Percentiles rank a stretch among this genome's conserved stretches.
phyloP scores from a whole-genome alignment of 225 moss, liverwort and hornwort species.

The Thuidium tamariscinum region DNA sequence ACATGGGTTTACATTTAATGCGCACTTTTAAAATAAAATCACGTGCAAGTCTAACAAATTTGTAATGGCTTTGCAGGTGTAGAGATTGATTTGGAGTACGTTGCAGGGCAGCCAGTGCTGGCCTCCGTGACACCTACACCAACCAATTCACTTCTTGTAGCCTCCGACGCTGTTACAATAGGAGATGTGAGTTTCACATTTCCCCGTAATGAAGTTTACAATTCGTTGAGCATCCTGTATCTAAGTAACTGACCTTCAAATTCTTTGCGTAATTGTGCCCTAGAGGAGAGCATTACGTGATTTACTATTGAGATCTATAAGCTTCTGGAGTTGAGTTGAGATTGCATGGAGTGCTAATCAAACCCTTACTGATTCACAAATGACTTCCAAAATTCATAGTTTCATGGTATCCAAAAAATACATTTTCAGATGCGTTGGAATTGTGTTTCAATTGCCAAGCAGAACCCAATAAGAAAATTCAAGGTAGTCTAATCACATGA shows the following conservation, averaged over 20 bases:
- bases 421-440: not conserved
- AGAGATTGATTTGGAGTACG: constrained; percentile 45
- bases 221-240: not conserved
- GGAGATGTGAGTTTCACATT: constrained; percentile 46
- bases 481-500: too few species aligned
- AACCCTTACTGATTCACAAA: not conserved
- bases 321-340: not conserved
- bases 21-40: too few species aligned
- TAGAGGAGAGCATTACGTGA: not conserved
- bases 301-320: not conserved
- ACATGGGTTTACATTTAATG: not conserved
- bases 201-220: not conserved
- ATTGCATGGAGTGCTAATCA: not conserved
- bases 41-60: not conserved
- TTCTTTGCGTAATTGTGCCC: not conserved
- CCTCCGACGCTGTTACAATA: constrained; percentile 55
- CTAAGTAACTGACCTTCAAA: not conserved
- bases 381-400: not conserved
- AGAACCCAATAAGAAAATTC: too few species aligned
- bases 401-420: not conserved
- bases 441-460: too few species aligned
- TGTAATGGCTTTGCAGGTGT: constrained; percentile 13
- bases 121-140: constrained; percentile 33
- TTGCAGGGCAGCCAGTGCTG: constrained; percentile 44
- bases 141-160: constrained; percentile 11